Percentiles rank a stretch among this genome's conserved stretches.
Evolutionary conservation across 1,284 basidiomycete species (phyloP).

Genomic region (Pseudozyma thailandica): DNA sequence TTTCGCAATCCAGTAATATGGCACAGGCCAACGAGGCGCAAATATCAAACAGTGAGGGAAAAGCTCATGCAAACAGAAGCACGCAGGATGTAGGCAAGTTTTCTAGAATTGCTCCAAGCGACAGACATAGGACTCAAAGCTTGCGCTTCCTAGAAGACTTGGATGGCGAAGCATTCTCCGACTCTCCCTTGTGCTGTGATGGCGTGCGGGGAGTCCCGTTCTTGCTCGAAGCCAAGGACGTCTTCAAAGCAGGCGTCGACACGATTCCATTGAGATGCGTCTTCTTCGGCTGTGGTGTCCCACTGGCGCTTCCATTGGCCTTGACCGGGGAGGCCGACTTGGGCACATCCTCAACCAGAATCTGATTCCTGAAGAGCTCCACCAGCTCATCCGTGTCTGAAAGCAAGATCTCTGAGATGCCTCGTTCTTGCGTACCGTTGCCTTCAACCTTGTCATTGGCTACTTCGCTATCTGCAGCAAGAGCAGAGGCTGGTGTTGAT

Average conservation of each 20-base stretch:
- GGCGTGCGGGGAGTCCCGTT: slow-evolving; percentile 9
- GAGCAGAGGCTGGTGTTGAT: neutral
- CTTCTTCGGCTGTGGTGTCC: slow-evolving; percentile 23
- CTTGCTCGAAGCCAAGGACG: neutral
- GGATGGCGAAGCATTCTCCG: slow-evolving; percentile 12
- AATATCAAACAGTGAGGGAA: too few species aligned
- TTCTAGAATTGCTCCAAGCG: neutral
- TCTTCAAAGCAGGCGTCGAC: slow-evolving; percentile 3
- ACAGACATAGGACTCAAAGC: neutral
- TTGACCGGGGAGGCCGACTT: slow-evolving; percentile 5
- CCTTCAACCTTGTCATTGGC: neutral
- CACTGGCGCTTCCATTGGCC: slow-evolving; percentile 4
- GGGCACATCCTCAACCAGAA: slow-evolving; percentile 7
- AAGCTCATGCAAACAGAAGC: too few species aligned
- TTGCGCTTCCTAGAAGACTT: slow-evolving; percentile 40
- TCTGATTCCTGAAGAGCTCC: slow-evolving; percentile 33
- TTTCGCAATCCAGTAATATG: too few species aligned
- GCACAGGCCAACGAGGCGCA: too few species aligned
- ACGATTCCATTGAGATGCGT: slow-evolving; percentile 17
- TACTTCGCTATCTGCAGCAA: slow-evolving; percentile 4
- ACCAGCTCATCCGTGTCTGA: slow-evolving; percentile 43
- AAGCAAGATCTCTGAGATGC: slow-evolving; percentile 29
- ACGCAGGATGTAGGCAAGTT: too few species aligned
- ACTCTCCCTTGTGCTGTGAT: neutral
- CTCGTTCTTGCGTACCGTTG: slow-evolving; percentile 8